A percentile compares a stretch with the other conserved stretches of the same genome.
Conservation (phyloP, 2,329 filamentous ascomycete genomes). For the Exophiala mesophila region DNA sequence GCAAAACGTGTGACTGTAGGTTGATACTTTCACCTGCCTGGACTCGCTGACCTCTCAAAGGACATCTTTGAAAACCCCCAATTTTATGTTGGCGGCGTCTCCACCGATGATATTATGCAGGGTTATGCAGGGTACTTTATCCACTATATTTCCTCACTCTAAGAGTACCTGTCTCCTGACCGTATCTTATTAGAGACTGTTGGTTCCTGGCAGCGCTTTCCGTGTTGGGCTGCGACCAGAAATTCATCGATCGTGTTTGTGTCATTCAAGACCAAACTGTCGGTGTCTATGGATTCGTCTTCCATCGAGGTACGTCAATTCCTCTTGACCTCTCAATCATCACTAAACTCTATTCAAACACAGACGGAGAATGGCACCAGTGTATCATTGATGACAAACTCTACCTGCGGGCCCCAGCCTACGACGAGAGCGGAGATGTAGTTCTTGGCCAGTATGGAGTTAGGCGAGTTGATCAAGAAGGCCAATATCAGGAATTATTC, state of each 20-base stretch:
- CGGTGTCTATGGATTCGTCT: conserved; percentile 81
- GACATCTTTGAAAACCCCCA: conserved; percentile 73
- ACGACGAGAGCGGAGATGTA: conserved; percentile 72
- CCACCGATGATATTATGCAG: conserved; percentile 72
- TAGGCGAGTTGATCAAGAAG: conserved; percentile 67
- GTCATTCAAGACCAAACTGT: conserved; percentile 69
- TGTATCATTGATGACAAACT: conserved; percentile 91
- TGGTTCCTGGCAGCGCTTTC: conserved; percentile 81
- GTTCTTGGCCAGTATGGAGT: conserved; percentile 70
- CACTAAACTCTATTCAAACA: neutral
- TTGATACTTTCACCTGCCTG: conserved; percentile 2
- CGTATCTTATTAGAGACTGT: conserved; percentile 61
- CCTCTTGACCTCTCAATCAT: neutral
- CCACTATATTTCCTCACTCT: neutral
- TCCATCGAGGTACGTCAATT: conserved; percentile 56
- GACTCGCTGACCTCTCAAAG: conserved; percentile 25
- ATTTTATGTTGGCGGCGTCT: conserved; percentile 73
- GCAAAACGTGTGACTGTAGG: conserved; percentile 64
- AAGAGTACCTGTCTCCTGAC: neutral
- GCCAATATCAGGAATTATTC: conserved; percentile 64
- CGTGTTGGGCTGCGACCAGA: conserved; percentile 69
- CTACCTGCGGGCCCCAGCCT: conserved; percentile 75
- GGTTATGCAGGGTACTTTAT: conserved; percentile 47
- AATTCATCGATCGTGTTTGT: conserved; percentile 67
- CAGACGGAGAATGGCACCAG: conserved; percentile 85